Percentiles rank a stretch among this genome's conserved stretches.
These are phyloP conservation scores for Fistulina hepatica DNA, from an alignment of 1,284 basidiomycete species.

Conservation along the genomic window DNA sequence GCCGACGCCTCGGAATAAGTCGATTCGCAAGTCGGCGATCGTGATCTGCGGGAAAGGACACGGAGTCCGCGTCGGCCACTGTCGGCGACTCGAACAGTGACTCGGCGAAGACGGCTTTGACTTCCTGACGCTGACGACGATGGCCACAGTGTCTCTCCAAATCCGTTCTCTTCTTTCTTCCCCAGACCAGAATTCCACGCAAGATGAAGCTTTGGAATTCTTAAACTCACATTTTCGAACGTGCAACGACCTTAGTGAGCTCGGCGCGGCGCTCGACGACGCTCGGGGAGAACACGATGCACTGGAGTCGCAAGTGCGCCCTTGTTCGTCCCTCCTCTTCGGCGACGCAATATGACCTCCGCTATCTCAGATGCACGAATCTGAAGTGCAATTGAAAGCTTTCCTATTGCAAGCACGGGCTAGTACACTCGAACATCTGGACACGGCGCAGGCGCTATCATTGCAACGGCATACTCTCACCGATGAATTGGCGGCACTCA, in stretches of 20 bases:
- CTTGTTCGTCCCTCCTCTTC: constrained; percentile 3
- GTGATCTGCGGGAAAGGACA: neutral
- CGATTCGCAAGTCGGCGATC: no score
- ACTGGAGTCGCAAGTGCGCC: constrained; percentile 34
- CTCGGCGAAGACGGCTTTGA: constrained; percentile 1
- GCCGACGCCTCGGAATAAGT: no score
- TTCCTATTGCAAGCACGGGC: constrained; percentile 35
- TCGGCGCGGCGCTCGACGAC: constrained; percentile 30
- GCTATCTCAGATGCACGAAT: constrained; percentile 49
- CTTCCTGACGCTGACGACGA: no score
- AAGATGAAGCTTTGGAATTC: constrained; percentile 27
- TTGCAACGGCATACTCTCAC: constrained; percentile 66
- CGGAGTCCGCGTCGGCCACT: neutral
- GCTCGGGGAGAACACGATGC: constrained; percentile 27
- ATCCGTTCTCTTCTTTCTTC: constrained; percentile 39
- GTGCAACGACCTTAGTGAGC: constrained; percentile 35
- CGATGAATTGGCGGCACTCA: constrained; percentile 63
- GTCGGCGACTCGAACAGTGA: constrained; percentile 1
- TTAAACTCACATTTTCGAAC: constrained; percentile 38
- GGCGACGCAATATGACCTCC: constrained; percentile 20
- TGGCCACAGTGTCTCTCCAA: constrained; percentile 38
- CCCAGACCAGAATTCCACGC: constrained; percentile 34
- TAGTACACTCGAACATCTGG: constrained; percentile 35
- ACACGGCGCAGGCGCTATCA: constrained; percentile 60
- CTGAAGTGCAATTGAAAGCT: constrained; percentile 33